Percentiles rank a stretch among this genome's conserved stretches.
Conservation (phyloP, 257 asterid species). For the Rubia yunnanensis region DNA sequence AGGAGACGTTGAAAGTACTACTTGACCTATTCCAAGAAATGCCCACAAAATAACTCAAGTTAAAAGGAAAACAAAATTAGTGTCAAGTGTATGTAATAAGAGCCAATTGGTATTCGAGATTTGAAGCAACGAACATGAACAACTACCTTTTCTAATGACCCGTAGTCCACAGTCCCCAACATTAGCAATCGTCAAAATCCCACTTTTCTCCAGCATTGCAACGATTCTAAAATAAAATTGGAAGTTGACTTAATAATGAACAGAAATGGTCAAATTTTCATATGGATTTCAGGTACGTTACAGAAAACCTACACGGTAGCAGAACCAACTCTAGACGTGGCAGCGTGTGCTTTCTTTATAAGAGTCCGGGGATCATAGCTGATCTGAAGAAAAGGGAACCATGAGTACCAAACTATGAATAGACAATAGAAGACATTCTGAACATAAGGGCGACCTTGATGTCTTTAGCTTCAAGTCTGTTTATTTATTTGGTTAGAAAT, state of each 20-base stretch:
- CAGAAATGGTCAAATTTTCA: not conserved
- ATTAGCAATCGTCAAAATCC: slow-evolving; percentile 60
- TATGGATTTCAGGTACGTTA: not conserved
- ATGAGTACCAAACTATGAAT: not conserved
- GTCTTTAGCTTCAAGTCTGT: not conserved
- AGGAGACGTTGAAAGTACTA: slow-evolving; percentile 62
- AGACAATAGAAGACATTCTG: not conserved
- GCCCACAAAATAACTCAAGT: too few species aligned
- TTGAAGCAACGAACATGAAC: not conserved
- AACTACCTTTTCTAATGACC: slow-evolving; percentile 61
- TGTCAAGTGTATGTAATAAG: not conserved
- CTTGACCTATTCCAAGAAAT: slow-evolving; percentile 42
- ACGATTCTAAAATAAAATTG: slow-evolving; percentile 41
- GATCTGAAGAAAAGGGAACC: slow-evolving; percentile 34
- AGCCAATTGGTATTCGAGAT: not conserved
- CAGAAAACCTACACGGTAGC: slow-evolving; percentile 61
- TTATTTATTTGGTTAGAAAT: not conserved
- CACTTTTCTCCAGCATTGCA: slow-evolving; percentile 70
- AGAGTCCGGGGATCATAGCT: slow-evolving; percentile 58
- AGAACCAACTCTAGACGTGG: slow-evolving; percentile 70
- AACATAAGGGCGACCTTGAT: not conserved
- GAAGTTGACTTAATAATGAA: not conserved
- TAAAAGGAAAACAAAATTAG: too few species aligned
- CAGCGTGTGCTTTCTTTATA: slow-evolving; percentile 77
- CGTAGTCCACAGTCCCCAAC: slow-evolving; percentile 88